Percentiles rank a stretch among this genome's conserved stretches.
Evolutionary conservation across 768 basidiomycete genomes (phyloP).

Genomic region (Dacryopinax primogenitus): DNA sequence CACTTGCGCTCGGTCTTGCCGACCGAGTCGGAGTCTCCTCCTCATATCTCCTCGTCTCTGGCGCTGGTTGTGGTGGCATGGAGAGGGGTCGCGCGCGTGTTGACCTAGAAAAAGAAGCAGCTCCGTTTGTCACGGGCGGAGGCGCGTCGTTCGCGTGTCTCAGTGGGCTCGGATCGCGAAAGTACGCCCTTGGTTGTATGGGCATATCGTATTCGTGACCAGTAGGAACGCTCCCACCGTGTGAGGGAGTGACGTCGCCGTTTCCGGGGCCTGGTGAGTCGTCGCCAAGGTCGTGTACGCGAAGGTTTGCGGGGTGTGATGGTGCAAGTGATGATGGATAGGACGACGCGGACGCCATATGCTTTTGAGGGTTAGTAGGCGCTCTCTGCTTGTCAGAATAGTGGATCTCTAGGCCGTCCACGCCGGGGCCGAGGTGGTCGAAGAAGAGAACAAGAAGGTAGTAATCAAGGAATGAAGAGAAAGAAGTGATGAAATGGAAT

Average conservation of each 20-base stretch:
- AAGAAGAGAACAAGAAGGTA: background rate
- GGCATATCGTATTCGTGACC: constrained; percentile 58
- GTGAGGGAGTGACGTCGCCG: constrained; percentile 36
- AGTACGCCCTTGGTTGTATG: constrained; percentile 28
- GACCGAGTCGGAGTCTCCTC: constrained; percentile 19
- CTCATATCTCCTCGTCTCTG: constrained; percentile 22
- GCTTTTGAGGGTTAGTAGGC: background rate
- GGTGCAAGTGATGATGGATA: background rate
- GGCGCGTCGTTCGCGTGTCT: constrained; percentile 23
- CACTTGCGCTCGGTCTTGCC: constrained; percentile 16
- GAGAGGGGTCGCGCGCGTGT: constrained; percentile 49
- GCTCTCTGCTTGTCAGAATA: background rate
- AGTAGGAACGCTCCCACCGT: constrained; percentile 40
- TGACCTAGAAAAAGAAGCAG: constrained; percentile 20
- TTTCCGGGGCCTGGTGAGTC: background rate
- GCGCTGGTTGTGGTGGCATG: constrained; percentile 54
- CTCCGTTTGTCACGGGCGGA: constrained; percentile 23
- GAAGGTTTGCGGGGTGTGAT: background rate
- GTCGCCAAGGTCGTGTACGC: background rate
- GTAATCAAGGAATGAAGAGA: background rate
- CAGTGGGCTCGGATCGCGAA: constrained; percentile 24
- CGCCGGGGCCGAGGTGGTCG: background rate
- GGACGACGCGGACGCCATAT: background rate
- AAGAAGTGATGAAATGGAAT: background rate
- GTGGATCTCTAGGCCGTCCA: background rate